Base-by-base conservation (phyloP, 2,329 filamentous ascomycete species). In the Arthrobotrys entomopaga region DNA sequence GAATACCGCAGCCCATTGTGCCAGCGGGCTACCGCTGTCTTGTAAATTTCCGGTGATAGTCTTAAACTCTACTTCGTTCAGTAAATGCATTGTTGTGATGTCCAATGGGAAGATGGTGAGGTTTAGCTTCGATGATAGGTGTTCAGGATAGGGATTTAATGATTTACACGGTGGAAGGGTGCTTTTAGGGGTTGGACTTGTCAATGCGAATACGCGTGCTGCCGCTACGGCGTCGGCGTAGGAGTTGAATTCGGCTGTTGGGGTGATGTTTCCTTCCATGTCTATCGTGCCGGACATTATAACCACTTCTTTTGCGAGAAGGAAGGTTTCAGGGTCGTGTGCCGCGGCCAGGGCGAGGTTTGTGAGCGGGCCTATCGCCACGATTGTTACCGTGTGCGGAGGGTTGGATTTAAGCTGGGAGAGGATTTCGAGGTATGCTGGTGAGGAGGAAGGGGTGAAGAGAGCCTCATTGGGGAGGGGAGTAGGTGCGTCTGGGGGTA, bases 211-310 rank as follows among this genome's bases (percentile, higher is more conserved):
- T 16, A 95, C 86, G 13, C 91, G 86, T 10, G 91, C 91, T 0
- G 91, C 87, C 26, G 91, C 91, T 46, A 91, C 86, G 19, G 91
- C 85, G 81, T 99, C 96, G 69, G 95, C 93, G 80, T 92, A 96
- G 67, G 90, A 91, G 84, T 99, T 99, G 86, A 99, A 99, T 81
- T 99, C 95, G 76, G 91, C 92, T 11, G 90, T 87, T 1, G 95
- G 94, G 52, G 88, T 89, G 79, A 91, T 88, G 81, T 99, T 99
- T 78, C 95, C 95, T 58, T 89, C 86, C 50, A 88, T 83, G 71
- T 91, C 85, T 63, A 99, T 87, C 22, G 91, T 89, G 72, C 95
- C 95, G 71, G 94, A 95, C 95, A 99, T 99, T 53, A 97, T 91
- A 2, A 97, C 90, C 2, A 99, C 87, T 82, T 98, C 93, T 81